Evolutionary conservation across 2,329 filamentous ascomycete species (phyloP), one percentile per base, ranked within the genome.

Genomic region (Ceratocystis papillata): DNA sequence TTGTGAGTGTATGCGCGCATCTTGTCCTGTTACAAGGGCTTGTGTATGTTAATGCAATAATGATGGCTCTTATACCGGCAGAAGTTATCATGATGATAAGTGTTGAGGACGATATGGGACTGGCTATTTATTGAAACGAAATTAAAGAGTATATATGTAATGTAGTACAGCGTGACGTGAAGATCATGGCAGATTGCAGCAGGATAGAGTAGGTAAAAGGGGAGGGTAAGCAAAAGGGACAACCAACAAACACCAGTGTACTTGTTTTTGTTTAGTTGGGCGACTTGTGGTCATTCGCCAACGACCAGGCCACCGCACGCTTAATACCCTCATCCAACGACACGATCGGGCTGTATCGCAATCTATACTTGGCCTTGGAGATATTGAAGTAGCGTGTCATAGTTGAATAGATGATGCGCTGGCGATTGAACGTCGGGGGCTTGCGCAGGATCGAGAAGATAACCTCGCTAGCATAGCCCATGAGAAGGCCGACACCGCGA

Each of bases 351-450:
- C 76, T 74, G 75, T 92, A 92, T 2, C 86, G 86, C 65, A 92
- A 76, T 70, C 87, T 79, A 71, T 74, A 78, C 79, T 84, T 88
- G 66, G 88, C 88, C 81, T 92, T 92, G 67, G 79, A 78, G 73
- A 90, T 90, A 76, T 85, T 85, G 76, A 88, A 90, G 76, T 90
- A 92, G 67, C 88, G 80, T 67, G 85, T 88, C 85, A 90, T 88
- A 73, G 82, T 86, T 72, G 83, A 84, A 74, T 87, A 89, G 70
- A 81, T 78, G 68, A 88, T 82, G 66, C 81, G 77, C 76, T 83
- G 79, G 70, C 80, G 78, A 71, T 78, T 86, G 71, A 87, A 81
- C 20, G 80, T 85, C 1, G 83, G 78, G 46, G 78, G 78, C 73
- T 79, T 81, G 65, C 80, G 73, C 59, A 85, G 69, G 66, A 82